These are phyloP conservation scores for Wallemia ichthyophaga DNA, from an alignment of 1,284 basidiomycete species.

Conservation along the genomic window DNA sequence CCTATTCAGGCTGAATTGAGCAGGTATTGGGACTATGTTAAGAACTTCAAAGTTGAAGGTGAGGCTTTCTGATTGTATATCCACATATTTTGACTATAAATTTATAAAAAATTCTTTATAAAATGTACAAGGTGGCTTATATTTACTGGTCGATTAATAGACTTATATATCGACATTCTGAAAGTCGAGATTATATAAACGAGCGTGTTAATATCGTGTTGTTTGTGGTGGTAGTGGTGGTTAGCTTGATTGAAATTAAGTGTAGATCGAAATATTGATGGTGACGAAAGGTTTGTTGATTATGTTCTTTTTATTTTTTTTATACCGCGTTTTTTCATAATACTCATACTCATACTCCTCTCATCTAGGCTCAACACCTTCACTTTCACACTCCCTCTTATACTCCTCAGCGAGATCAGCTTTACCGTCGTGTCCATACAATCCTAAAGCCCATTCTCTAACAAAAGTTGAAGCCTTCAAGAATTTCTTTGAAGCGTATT, in stretches of 20 bases:
- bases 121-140: background rate
- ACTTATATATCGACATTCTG: background rate
- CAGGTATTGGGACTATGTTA: background rate
- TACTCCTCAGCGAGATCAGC: background rate
- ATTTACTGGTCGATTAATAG: background rate
- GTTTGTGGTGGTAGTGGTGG: too few species aligned
- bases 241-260: too few species aligned
- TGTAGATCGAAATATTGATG: too few species aligned
- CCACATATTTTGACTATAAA: background rate
- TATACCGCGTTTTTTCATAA: too few species aligned
- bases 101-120: background rate
- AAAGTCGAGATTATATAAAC: background rate
- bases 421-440: background rate
- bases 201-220: background rate
- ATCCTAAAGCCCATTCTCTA: slow-evolving; percentile 18
- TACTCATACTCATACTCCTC: too few species aligned
- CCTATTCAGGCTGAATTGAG: background rate
- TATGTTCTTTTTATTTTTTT: too few species aligned
- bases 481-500: slow-evolving; percentile 57
- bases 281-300: too few species aligned
- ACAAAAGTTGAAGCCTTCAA: slow-evolving; percentile 34
- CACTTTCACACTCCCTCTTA: background rate
- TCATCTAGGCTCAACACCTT: background rate
- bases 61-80: background rate
- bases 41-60: background rate